Base-by-base conservation (phyloP, 2,329 filamentous ascomycete genomes). In the Fusarium cyanostomum region DNA sequence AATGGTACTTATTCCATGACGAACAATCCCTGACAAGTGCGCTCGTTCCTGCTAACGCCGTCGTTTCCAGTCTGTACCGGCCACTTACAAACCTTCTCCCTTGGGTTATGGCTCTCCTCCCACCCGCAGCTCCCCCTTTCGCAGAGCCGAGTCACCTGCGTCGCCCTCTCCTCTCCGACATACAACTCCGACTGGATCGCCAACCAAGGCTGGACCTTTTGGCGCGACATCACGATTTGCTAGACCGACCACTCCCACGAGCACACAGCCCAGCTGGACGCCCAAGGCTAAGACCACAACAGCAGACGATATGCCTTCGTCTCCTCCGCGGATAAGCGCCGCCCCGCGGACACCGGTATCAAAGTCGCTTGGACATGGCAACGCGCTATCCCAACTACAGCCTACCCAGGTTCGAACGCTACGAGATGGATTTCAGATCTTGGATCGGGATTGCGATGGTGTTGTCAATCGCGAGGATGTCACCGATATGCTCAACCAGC, bases 401-500 rank as follows among this genome's bases (percentile, higher is more conserved):
- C 88, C 92, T 3, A 83, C 91, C 4, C 92, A 97, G 69, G 87
- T 97, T 31, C 88, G 94, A 71, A 92, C 92, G 69, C 86, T 99
- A 77, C 87, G 95, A 59, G 94, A 98, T 74, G 92, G 91, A 0
- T 99, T 98, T 76, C 92, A 96, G 76, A 93, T 97, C 57, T 83
- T 99, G 42, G 95, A 98, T 76, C 86, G 92, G 59, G 90, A 95
- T 76, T 94, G 92, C 71, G 92, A 95, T 72, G 94, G 94, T 15
- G 81, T 86, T 46, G 89, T 99, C 60, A 91, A 89, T 66, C 85
- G 90, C 57, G 90, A 94, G 18, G 92, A 96, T 74, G 88, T 99
- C 6, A 87, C 87, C 13, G 92, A 96, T 70, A 96, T 97, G 85
- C 84, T 99, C 28, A 87, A 85, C 57, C 93, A 96, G 72, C 83